A percentile compares a stretch with the other conserved stretches of the same genome.
These are phyloP conservation scores for Colletotrichum scovillei DNA, from an alignment of 2,329 filamentous ascomycete genomes.

Conservation along the genomic window DNA sequence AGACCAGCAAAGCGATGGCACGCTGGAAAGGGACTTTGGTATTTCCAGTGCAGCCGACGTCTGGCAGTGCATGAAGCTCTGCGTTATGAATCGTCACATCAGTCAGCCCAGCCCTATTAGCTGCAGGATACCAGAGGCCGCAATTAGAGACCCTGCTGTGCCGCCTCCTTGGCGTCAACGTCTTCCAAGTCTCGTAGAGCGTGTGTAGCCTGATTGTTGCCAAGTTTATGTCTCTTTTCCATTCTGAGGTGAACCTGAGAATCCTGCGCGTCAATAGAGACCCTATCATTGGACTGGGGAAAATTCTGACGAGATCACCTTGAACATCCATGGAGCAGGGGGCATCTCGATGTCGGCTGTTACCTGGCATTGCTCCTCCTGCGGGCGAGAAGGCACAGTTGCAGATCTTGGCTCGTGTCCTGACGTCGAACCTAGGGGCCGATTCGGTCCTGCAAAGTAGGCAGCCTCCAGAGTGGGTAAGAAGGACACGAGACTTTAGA, in stretches of 20 bases:
- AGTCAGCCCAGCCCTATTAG: background rate
- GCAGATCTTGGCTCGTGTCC: background rate
- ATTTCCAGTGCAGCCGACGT: background rate
- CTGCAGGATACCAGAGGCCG: background rate
- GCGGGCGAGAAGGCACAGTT: background rate
- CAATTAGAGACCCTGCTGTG: background rate
- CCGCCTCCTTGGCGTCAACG: background rate
- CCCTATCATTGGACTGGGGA: background rate
- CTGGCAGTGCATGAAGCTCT: background rate
- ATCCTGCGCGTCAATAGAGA: background rate
- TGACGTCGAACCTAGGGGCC: background rate
- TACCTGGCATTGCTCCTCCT: background rate
- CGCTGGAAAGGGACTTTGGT: background rate
- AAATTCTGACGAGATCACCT: background rate
- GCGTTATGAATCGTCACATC: background rate
- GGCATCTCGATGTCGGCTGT: background rate
- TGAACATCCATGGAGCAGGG: background rate
- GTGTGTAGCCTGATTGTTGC: background rate
- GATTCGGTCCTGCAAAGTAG: background rate
- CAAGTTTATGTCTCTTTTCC: background rate
- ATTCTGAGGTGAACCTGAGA: background rate
- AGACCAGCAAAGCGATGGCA: background rate
- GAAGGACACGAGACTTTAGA: background rate
- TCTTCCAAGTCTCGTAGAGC: background rate
- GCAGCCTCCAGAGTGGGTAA: background rate